Evolutionary conservation across 2,329 filamentous ascomycete species (phyloP), one percentile per base, ranked within the genome.

Genomic region (Scopulariopsis brevicaulis): DNA sequence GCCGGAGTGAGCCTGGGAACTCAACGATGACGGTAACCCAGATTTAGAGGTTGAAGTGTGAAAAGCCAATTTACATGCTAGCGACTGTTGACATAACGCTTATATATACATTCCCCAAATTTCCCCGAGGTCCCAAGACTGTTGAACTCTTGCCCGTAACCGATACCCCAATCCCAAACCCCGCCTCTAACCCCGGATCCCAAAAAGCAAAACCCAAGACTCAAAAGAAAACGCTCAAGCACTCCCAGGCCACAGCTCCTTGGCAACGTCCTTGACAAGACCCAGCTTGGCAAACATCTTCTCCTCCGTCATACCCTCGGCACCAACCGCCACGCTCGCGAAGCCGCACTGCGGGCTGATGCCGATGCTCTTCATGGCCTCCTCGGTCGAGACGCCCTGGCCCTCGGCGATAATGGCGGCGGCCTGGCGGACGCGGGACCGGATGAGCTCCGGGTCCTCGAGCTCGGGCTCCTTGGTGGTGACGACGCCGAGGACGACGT

Each of bases 211-310:
- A 12, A 12, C 20, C 24, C 12, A 50, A 18, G n/a, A 50, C 7
- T 24, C 8, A 20, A 52, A 18, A 52, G 20, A 12, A 18, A 20
- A 52, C 25, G 11, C 50, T 52, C 55, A 58, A 11, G 52, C 52
- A 25, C 37, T 43, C 14, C 34, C 50, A 5, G 52, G 52, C 86
- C 86, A 90, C 46, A 90, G 76, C 58, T 82, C 78, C 64, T 84
- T 77, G 5, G 86, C 85, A 63, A 90, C 78, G 55, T 81, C 76
- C 59, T 83, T 78, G 35, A 89, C 86, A 59, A 90, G 73, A 72
- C 82, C 78, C 65, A 90, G 70, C 74, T 89, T 90, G 65, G 78
- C 81, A 70, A 83, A 77, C 86, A 89, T 89, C 64, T 84, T 85
- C 40, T 86, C 78, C 65, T 80, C 78, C 1, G 80, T 81, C 64